phyloP scores from a whole-genome alignment of 257 asterid genomes.

The Gentiana macrophylla region DNA sequence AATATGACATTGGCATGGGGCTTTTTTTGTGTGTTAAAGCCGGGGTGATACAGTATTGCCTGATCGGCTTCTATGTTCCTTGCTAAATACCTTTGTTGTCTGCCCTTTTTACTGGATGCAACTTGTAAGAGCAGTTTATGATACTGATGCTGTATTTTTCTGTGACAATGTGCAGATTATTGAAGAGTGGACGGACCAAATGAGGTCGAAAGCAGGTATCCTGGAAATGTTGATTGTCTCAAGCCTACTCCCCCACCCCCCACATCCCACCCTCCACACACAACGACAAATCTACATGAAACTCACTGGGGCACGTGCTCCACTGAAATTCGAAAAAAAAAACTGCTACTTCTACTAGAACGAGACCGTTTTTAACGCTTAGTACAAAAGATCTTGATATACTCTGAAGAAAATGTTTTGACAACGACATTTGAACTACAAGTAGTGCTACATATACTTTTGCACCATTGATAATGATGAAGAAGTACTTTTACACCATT shows the following conservation, averaged over 20 bases:
- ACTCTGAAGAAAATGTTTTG: no score
- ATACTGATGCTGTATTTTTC: slow-evolving; percentile 8
- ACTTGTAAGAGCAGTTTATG: background rate
- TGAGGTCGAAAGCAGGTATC: slow-evolving; percentile 61
- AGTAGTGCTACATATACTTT: no score
- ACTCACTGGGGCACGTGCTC: no score
- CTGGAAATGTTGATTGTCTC: slow-evolving; percentile 1
- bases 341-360: no score
- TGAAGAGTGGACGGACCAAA: slow-evolving; percentile 77
- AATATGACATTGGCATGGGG: slow-evolving; percentile 27
- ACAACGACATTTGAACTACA: no score
- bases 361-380: no score
- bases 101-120: background rate
- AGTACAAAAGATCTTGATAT: no score
- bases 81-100: slow-evolving; percentile 17
- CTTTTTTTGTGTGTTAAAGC: slow-evolving; percentile 5
- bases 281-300: no score
- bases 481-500: no score
- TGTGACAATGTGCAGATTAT: slow-evolving; percentile 46
- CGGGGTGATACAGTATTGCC: slow-evolving; percentile 13
- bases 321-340: no score
- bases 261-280: no score
- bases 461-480: no score
- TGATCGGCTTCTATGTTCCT: slow-evolving; percentile 12
- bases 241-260: background rate